A percentile compares a stretch with the other conserved stretches of the same genome.
These are phyloP conservation scores for Entomortierella beljakovae DNA, from an alignment of 192 early-diverging fungal species.

Conservation along the genomic window DNA sequence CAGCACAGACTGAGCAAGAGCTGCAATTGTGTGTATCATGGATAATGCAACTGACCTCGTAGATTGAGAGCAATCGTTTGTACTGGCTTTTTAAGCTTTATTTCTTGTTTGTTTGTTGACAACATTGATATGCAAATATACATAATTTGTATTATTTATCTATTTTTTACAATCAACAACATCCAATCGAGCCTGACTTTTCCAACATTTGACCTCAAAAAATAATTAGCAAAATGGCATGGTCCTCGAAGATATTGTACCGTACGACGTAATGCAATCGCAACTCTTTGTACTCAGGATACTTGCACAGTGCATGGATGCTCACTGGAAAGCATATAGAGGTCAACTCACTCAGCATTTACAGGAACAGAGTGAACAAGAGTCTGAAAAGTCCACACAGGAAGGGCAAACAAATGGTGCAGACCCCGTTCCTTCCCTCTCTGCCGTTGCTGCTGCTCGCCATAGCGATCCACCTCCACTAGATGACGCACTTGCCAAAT, in stretches of 20 bases:
- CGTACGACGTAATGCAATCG: constrained; percentile 81
- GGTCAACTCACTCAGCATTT: constrained; percentile 50
- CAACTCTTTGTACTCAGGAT: constrained; percentile 88
- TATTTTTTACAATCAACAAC: not conserved
- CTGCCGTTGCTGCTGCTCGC: constrained; percentile 37
- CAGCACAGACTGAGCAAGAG: too few relatives aligned
- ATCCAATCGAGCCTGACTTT: too few relatives aligned
- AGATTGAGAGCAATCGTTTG: too few relatives aligned
- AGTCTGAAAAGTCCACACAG: constrained; percentile 25
- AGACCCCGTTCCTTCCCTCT: constrained; percentile 32
- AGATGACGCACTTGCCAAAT: constrained; percentile 78
- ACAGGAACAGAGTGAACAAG: constrained; percentile 41
- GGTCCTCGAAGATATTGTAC: constrained; percentile 66
- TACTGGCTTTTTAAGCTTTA: too few relatives aligned
- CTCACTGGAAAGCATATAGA: constrained; percentile 84
- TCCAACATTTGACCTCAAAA: not conserved
- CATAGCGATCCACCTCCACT: constrained; percentile 80
- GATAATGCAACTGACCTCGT: too few relatives aligned
- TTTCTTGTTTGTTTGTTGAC: too few relatives aligned
- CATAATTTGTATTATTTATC: not conserved
- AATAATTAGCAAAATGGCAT: constrained; percentile 49
- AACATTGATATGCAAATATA: too few relatives aligned
- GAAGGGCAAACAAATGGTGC: constrained; percentile 17
- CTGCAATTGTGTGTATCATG: too few relatives aligned
- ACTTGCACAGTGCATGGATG: constrained; percentile 86